phyloP scores from a whole-genome alignment of 129 eudicot species.

The Artemisia tridentata region DNA sequence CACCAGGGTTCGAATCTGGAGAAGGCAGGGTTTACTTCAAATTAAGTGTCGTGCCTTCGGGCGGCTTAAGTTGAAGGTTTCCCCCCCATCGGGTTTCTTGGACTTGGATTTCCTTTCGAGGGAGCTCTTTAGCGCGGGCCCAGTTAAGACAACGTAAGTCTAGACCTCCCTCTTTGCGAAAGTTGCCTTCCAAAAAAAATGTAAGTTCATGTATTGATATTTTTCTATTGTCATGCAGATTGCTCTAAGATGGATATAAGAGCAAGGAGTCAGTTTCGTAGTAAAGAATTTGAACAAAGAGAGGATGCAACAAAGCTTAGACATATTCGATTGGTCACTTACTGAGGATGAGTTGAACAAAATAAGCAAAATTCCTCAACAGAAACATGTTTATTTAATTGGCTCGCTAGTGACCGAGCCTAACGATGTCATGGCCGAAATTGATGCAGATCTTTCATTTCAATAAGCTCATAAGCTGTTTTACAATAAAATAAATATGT shows the following conservation, averaged over 20 bases:
- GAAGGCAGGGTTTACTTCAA: too few relatives aligned
- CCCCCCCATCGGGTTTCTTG: too few relatives aligned
- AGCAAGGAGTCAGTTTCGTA: slow-evolving; percentile 49
- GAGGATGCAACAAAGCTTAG: slow-evolving; percentile 49
- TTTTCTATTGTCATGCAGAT: too few relatives aligned
- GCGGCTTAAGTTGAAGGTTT: too few relatives aligned
- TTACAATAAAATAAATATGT: not conserved
- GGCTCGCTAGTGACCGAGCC: slow-evolving; percentile 32
- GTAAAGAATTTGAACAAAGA: slow-evolving; percentile 51
- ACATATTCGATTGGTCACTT: slow-evolving; percentile 48
- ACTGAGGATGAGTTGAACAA: slow-evolving; percentile 33
- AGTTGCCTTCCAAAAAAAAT: too few relatives aligned
- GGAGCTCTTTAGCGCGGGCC: too few relatives aligned
- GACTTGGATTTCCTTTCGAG: too few relatives aligned
- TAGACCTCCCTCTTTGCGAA: too few relatives aligned
- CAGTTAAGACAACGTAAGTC: too few relatives aligned
- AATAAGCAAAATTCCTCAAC: slow-evolving; percentile 42
- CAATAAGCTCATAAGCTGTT: slow-evolving; percentile 8
- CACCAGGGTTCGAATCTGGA: too few relatives aligned
- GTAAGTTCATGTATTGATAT: too few relatives aligned
- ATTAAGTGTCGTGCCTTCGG: too few relatives aligned
- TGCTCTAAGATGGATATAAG: slow-evolving; percentile 54
- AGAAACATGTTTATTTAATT: slow-evolving; percentile 31
- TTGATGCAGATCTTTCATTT: slow-evolving; percentile 45
- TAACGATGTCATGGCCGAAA: slow-evolving; percentile 32